Percentiles rank a stretch among this genome's conserved stretches.
These are phyloP conservation scores for Pyrenopolyporus hunteri DNA, from an alignment of 495 filamentous ascomycete species.

Conservation along the genomic window DNA sequence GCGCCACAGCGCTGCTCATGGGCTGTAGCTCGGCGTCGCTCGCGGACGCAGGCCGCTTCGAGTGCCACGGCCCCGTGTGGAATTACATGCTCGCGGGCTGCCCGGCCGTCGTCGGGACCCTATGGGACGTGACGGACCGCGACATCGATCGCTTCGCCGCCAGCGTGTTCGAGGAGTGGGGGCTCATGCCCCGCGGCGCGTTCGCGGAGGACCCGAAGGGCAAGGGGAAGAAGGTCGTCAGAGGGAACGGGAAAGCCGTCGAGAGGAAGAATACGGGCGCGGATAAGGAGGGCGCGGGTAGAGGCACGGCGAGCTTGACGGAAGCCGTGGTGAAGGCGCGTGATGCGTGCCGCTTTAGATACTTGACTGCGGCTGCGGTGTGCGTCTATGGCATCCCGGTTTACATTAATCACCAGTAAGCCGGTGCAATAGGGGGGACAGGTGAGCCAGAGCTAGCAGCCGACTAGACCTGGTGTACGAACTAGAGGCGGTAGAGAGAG, in stretches of 20 bases:
- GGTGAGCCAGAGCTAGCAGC: background rate
- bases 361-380: constrained; percentile 90
- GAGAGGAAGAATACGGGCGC: constrained; percentile 7
- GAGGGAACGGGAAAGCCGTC: constrained; percentile 15
- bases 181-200: constrained; percentile 60
- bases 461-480: too few relatives aligned
- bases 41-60: constrained; percentile 82
- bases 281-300: background rate
- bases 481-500: too few relatives aligned
- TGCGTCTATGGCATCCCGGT: constrained; percentile 96
- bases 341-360: constrained; percentile 78
- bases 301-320: constrained; percentile 59
- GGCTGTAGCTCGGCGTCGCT: constrained; percentile 84
- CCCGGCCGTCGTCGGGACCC: constrained; percentile 81
- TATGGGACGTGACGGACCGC: constrained; percentile 98
- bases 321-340: constrained; percentile 79
- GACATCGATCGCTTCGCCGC: constrained; percentile 93
- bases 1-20: constrained; percentile 80
- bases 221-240: constrained; percentile 25
- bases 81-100: constrained; percentile 87
- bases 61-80: constrained; percentile 85
- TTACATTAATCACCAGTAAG: constrained; percentile 60
- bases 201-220: constrained; percentile 39
- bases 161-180: constrained; percentile 81
- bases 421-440: background rate